Percentiles rank a stretch among this genome's conserved stretches.
These are phyloP conservation scores for Haematococcus lacustris DNA, from an alignment of 139 green algal genomes.

Conservation along the genomic window DNA sequence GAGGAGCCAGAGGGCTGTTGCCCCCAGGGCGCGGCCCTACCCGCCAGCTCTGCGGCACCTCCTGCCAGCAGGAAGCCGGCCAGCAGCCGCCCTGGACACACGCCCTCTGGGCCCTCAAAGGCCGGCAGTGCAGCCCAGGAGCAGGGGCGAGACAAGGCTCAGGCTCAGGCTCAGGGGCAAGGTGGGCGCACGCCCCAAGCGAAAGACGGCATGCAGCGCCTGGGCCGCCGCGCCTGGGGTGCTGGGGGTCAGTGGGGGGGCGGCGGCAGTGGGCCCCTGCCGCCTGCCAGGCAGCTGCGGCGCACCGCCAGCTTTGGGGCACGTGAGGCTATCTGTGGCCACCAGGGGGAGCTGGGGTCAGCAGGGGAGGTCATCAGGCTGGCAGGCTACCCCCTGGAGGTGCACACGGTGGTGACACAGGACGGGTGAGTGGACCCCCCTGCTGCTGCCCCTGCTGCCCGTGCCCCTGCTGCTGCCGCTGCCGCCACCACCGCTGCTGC, in stretches of 20 bases:
- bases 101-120: too few relatives aligned
- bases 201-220: background rate
- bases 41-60: background rate
- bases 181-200: background rate
- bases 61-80: too few relatives aligned
- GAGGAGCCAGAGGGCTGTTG: background rate
- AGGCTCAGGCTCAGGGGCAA: too few relatives aligned
- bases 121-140: too few relatives aligned
- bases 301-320: constrained; percentile 1
- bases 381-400: constrained; percentile 47
- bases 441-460: too few relatives aligned
- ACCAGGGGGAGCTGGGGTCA: background rate
- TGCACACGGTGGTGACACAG: constrained; percentile 33
- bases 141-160: too few relatives aligned
- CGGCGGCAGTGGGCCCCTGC: background rate
- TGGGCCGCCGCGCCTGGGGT: background rate
- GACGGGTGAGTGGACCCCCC: too few relatives aligned
- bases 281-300: background rate
- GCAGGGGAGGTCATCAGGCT: constrained; percentile 24
- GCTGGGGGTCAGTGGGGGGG: background rate
- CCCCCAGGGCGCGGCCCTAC: background rate
- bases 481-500: too few relatives aligned
- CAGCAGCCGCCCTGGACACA: too few relatives aligned
- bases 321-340: background rate
- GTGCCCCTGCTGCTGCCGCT: too few relatives aligned